Conservation (phyloP, 768 basidiomycete species). For the Hydnum rufescens region DNA sequence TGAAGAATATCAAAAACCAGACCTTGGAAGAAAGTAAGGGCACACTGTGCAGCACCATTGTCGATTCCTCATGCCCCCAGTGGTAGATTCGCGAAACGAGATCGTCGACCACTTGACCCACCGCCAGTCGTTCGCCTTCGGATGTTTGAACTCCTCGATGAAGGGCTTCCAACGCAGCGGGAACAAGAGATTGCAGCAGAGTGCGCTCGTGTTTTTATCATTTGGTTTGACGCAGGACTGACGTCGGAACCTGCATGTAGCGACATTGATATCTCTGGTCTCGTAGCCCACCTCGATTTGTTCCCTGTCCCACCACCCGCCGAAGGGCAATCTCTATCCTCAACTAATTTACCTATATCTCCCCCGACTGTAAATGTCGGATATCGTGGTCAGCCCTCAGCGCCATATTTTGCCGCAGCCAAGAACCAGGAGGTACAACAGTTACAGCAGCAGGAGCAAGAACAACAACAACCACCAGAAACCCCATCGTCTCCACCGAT, state of each 20-base stretch:
- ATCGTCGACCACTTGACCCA: slow-evolving; percentile 44
- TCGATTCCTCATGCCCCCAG: slow-evolving; percentile 10
- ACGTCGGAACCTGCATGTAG: slow-evolving; percentile 23
- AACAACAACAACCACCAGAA: no score
- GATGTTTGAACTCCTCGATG: slow-evolving; percentile 27
- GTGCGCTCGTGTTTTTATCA: slow-evolving; percentile 6
- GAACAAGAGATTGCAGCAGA: slow-evolving; percentile 21
- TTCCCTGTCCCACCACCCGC: slow-evolving; percentile 29
- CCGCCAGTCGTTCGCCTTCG: slow-evolving; percentile 39
- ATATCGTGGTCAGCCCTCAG: neutral
- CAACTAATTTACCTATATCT: neutral
- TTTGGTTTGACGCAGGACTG: slow-evolving; percentile 2
- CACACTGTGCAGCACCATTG: neutral
- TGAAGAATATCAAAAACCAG: slow-evolving; percentile 30
- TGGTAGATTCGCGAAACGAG: slow-evolving; percentile 25
- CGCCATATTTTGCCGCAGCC: neutral
- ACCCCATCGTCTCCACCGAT: neutral
- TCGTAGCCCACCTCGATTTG: slow-evolving; percentile 60
- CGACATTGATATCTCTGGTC: slow-evolving; percentile 39
- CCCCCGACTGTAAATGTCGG: neutral
- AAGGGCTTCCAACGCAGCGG: slow-evolving; percentile 22
- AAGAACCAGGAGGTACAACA: no score
- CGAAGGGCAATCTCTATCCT: neutral
- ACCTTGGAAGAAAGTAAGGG: slow-evolving; percentile 44
- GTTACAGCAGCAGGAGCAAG: no score